phyloP scores from a whole-genome alignment of 2,329 filamentous ascomycete species.

The Cladosporium cucumerinum region DNA sequence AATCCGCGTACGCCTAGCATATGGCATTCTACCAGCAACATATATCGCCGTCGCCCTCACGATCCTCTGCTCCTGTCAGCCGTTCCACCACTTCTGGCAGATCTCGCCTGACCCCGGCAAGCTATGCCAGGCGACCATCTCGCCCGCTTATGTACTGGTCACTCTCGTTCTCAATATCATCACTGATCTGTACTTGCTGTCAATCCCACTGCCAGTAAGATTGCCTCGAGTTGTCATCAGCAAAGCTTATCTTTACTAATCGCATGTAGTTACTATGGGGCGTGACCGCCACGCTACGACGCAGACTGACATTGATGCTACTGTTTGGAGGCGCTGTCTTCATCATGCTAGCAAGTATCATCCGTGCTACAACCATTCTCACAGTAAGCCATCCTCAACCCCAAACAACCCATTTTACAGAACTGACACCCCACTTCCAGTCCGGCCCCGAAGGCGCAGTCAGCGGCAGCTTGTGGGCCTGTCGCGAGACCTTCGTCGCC shows the following conservation, averaged over 20 bases:
- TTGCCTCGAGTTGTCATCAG: too few species aligned
- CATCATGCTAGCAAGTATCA: conserved; percentile 8
- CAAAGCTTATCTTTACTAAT: not conserved
- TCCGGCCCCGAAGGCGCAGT: conserved; percentile 10
- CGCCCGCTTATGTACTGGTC: conserved; percentile 1
- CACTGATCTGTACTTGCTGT: conserved; percentile 2
- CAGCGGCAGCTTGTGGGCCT: conserved; percentile 5
- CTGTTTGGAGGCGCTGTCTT: conserved; percentile 7
- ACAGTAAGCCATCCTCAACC: not conserved
- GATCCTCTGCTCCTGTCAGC: conserved; percentile 1
- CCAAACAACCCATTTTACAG: not conserved
- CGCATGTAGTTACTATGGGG: not conserved
- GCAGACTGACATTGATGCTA: conserved; percentile 8
- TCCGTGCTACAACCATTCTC: conserved; percentile 1
- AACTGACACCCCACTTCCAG: not conserved
- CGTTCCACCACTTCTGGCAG: conserved; percentile 9
- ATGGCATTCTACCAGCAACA: not conserved
- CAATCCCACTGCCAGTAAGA: conserved; percentile 3
- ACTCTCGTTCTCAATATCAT: not conserved
- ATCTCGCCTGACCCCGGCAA: conserved; percentile 6
- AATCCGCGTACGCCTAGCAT: not conserved
- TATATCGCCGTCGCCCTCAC: conserved; percentile 4
- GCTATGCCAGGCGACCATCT: conserved; percentile 5
- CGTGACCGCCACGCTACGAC: not conserved
- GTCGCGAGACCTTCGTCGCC: conserved; percentile 8